Conservation (phyloP, 148 eudicot genomes). For the Drosera capensis region DNA sequence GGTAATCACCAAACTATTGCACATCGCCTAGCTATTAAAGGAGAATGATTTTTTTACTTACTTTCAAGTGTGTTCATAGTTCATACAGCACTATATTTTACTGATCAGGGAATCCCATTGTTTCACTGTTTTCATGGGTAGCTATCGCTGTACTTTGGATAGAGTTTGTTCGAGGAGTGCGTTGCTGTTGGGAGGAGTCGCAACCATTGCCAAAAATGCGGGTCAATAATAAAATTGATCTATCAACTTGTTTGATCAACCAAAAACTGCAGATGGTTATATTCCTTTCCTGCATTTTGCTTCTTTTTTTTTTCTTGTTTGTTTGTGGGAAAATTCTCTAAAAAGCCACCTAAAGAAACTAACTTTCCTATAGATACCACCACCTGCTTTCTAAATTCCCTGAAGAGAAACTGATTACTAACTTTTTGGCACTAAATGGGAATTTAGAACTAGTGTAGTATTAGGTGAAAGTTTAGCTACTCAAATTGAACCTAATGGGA, state of each 20-base stretch:
- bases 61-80: not conserved
- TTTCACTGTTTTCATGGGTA: constrained; percentile 16
- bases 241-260: constrained; percentile 78
- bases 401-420: too few relatives aligned
- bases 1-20: constrained; percentile 28
- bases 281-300: constrained; percentile 6
- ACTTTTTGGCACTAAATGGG: too few relatives aligned
- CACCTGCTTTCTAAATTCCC: too few relatives aligned
- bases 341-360: too few relatives aligned
- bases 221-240: constrained; percentile 43
- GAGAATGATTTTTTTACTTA: constrained; percentile 1
- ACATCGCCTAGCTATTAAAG: constrained; percentile 1
- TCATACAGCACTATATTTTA: not conserved
- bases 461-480: too few relatives aligned
- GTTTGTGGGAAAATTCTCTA: not conserved
- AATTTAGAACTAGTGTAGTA: too few relatives aligned
- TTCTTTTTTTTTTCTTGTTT: constrained; percentile 3
- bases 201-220: constrained; percentile 82
- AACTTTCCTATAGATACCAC: too few relatives aligned
- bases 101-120: too few relatives aligned
- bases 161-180: constrained; percentile 92
- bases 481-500: too few relatives aligned
- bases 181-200: constrained; percentile 99
- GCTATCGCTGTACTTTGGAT: constrained; percentile 93
- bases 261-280: constrained; percentile 95